Percentiles rank a stretch among this genome's conserved stretches.
These are phyloP conservation scores for Epichloe hybrida DNA, from an alignment of 2,329 filamentous ascomycete species.

Conservation along the genomic window DNA sequence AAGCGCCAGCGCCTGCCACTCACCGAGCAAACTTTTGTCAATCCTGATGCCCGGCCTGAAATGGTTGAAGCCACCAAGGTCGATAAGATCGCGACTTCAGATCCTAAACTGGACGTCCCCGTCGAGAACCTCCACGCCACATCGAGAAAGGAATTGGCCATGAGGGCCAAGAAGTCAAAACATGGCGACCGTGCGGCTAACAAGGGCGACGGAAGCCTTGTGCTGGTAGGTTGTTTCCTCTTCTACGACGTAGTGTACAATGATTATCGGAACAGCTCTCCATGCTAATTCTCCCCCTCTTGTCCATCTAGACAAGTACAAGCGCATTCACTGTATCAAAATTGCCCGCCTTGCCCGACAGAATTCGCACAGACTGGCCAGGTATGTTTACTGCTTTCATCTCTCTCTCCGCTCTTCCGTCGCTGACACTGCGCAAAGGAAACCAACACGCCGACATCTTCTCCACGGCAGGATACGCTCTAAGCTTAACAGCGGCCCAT, in stretches of 20 bases:
- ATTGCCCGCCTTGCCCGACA: conserved; percentile 68
- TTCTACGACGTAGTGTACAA: not conserved
- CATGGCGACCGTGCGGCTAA: conserved; percentile 43
- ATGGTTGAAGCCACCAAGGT: conserved; percentile 40
- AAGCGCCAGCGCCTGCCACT: conserved; percentile 48
- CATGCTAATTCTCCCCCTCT: conserved; percentile 1
- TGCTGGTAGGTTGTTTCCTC: conserved; percentile 38
- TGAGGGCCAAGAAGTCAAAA: conserved; percentile 50
- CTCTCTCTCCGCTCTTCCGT: not conserved
- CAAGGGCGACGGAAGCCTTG: conserved; percentile 54
- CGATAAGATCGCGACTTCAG: conserved; percentile 31
- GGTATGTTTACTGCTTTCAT: conserved; percentile 34
- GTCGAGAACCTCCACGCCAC: conserved; percentile 27
- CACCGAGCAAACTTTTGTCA: conserved; percentile 42
- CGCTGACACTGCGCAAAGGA: conserved; percentile 24
- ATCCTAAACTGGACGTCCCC: conserved; percentile 29
- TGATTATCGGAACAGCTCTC: not conserved
- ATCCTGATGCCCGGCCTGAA: conserved; percentile 36
- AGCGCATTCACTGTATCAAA: conserved; percentile 76
- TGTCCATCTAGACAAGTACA: conserved; percentile 53
- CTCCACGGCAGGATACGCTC: conserved; percentile 55
- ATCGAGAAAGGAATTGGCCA: conserved; percentile 39
- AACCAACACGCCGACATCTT: conserved; percentile 54
- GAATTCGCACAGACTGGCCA: conserved; percentile 51
- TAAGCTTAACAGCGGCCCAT: conserved; percentile 67